Base-by-base conservation (phyloP, 148 eudicot genomes). In the Heliamphora exappendiculata region DNA sequence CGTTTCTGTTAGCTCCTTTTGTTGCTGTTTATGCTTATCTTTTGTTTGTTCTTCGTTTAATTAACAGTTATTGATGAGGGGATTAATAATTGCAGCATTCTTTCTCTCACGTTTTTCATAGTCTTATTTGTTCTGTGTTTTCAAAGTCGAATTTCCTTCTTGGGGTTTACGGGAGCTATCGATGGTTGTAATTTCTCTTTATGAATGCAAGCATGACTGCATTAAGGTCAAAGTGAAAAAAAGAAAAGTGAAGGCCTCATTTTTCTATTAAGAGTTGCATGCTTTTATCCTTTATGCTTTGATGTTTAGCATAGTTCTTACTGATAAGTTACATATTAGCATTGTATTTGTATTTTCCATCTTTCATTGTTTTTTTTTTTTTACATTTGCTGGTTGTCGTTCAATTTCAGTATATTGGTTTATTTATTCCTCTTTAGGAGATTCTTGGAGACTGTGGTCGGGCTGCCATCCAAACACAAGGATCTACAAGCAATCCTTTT, bases 391-490 rank as follows among this genome's bases (percentile, higher is more conserved):
- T n/a, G n/a, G n/a, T n/a, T n/a, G n/a, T 17, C n/a, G n/a, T n/a
- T n/a, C n/a, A n/a, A n/a, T n/a, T n/a, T n/a, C 20, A 16, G 59
- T 19, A n/a, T n/a, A 22, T 20, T 63, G 33, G 47, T 45, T 29
- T 47, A 59, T 11, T 44, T 84, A 66, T 49, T 28, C 51, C 79
- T 75, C 42, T 81, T 64, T 78, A 95, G 99, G 96, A 93, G 78
- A 89, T 95, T 75, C 96, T 95, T 62, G 99, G 99, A 28, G 94
- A 95, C 76, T 86, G 93, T 81, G 99, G 99, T 28, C 92, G 89
- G 73, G 97, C 94, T 75, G 99, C 97, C 78, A 93, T 95, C 26
- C 97, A 92, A 83, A 91, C 99, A 49, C 97, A 95, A 77, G 99
- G 96, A 45, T 95, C 96, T 67, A 70, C 90, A 63, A 91, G 88